phyloP scores from a whole-genome alignment of 2,329 filamentous ascomycete species.

The Sporothrix phasma region DNA sequence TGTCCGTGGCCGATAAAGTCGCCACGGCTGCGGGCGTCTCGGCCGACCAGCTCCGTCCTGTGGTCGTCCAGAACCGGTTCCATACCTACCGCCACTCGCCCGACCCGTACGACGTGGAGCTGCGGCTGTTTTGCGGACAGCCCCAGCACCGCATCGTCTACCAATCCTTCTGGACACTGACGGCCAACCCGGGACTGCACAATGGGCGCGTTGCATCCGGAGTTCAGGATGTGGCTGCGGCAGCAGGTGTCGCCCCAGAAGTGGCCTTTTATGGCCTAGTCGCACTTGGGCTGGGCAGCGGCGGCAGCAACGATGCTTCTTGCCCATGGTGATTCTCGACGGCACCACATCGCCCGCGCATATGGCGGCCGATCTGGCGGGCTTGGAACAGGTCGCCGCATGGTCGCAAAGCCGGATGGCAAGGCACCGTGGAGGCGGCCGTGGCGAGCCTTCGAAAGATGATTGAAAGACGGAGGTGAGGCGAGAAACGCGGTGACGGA shows the following conservation, averaged over 20 bases:
- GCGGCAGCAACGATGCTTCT: conserved; percentile 33
- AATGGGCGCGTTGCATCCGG: conserved; percentile 30
- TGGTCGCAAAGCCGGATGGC: conserved; percentile 26
- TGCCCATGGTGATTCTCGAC: conserved; percentile 17
- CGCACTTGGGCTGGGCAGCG: conserved; percentile 32
- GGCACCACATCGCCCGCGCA: conserved; percentile 30
- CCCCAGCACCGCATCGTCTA: conserved; percentile 30
- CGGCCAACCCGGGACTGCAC: conserved; percentile 34
- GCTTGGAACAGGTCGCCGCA: conserved; percentile 30
- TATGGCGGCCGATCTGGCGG: conserved; percentile 41
- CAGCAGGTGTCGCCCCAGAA: conserved; percentile 28
- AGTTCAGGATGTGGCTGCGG: conserved; percentile 34
- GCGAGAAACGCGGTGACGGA: background rate
- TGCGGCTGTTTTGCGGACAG: conserved; percentile 44
- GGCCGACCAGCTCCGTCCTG: conserved; percentile 27
- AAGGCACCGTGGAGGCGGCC: conserved; percentile 9
- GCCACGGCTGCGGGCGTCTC: background rate
- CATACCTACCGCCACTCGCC: conserved; percentile 38
- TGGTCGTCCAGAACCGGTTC: conserved; percentile 70
- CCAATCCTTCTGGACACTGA: conserved; percentile 47
- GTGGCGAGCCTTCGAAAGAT: conserved; percentile 6
- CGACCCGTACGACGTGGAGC: conserved; percentile 42
- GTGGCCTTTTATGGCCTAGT: conserved; percentile 40
- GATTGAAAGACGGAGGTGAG: background rate
- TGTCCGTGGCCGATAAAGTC: conserved; percentile 22